Evolutionary conservation across 257 asterid species (phyloP), one percentile per base, ranked within the genome.

Genomic region (Solanum chilense): DNA sequence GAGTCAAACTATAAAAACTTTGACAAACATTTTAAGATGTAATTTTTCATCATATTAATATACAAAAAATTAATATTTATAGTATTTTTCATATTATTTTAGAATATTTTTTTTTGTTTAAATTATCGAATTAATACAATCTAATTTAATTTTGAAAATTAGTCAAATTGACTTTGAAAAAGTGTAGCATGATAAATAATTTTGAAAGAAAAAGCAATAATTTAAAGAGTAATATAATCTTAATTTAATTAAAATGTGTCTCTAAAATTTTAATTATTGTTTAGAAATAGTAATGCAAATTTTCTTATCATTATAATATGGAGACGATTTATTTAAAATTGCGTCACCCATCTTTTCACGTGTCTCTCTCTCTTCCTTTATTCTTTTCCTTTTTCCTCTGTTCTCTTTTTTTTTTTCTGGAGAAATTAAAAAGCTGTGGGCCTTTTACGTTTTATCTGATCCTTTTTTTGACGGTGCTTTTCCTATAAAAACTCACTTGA

Each of bases 391-490:
- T 64, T 56, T 45, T 5, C 64, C 49, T 60, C 49, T 12, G 68
- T 69, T 62, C 56, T 33, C 56, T 90, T 62, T 64, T 27, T 91
- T 45, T 16, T 74, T 49, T 74, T 44, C 86, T 88, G 70, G 68
- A 86, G 74, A 85, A 29, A 80, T 91, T 25, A 29, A 87, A 88
- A 90, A 70, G 78, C 47, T 81, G 91, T 90, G 88, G 92, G 91
- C 89, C 91, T 91, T 89, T 89, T 85, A 66, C 86, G 92, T 74
- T 90, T 81, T 49, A 81, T 49, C 69, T 81, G 29, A 29, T 49
- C 44, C 31, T 81, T 45, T 91, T 80, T 39, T 93, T 90, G 94
- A 90, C 95, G 93, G 96, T 92, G 96, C 92, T 87, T 47, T 81
- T 85, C 88, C 91, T 90, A 86, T 94, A 92, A 90, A 93, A 86